Percentiles rank a stretch among this genome's conserved stretches.
Evolutionary conservation across 1,139 yeast genomes (phyloP).

Genomic region (Blastobotrys niveus): DNA sequence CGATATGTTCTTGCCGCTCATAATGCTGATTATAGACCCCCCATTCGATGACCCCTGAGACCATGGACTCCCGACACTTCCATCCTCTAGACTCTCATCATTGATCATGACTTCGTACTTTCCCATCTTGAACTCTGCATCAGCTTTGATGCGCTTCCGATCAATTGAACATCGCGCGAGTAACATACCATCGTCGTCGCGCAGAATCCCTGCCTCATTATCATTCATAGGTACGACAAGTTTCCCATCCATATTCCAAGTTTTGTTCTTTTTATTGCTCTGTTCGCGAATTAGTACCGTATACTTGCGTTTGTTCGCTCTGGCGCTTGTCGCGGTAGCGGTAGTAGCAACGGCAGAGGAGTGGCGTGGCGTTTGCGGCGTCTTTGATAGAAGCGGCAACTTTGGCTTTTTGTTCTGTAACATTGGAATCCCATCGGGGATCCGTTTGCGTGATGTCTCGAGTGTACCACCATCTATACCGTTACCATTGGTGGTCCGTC

Average conservation of each 20-base stretch:
- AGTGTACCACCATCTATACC: too few relatives aligned
- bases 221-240: constrained; percentile 33
- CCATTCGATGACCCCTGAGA: too few relatives aligned
- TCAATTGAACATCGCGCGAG: constrained; percentile 20
- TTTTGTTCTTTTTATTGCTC: constrained; percentile 63
- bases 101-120: constrained; percentile 9
- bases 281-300: constrained; percentile 7
- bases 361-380: too few relatives aligned
- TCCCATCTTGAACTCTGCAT: constrained; percentile 7
- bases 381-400: not conserved
- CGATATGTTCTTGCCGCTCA: too few relatives aligned
- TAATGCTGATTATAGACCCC: too few relatives aligned
- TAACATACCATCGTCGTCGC: constrained; percentile 11
- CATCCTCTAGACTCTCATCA: constrained; percentile 7
- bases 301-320: constrained; percentile 1
- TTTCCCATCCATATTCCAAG: constrained; percentile 93
- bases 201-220: constrained; percentile 23
- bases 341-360: too few relatives aligned
- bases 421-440: constrained; percentile 10
- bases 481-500: too few relatives aligned
- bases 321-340: not conserved
- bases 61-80: too few relatives aligned
- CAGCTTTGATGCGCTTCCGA: constrained; percentile 2
- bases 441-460: too few relatives aligned
- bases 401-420: not conserved